phyloP scores from a whole-genome alignment of 2,329 filamentous ascomycete species.

The Xylaria sp. region DNA sequence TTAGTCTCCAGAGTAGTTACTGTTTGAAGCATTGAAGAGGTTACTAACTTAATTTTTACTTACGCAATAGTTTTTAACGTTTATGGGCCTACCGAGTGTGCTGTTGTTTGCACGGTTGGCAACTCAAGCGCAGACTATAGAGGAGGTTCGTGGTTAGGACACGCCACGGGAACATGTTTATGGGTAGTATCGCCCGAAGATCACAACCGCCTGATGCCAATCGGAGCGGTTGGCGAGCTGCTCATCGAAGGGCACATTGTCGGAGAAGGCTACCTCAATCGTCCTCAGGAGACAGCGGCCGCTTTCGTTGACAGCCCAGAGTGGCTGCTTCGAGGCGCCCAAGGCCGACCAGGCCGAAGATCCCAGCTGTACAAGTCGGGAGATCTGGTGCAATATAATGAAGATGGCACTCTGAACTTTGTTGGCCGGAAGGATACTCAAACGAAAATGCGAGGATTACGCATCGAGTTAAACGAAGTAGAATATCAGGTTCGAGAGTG shows the following conservation, averaged over 20 bases:
- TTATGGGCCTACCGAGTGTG: constrained; percentile 4
- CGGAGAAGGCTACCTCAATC: constrained; percentile 8
- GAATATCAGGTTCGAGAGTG: background rate
- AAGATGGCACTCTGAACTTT: background rate
- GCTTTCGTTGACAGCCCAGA: constrained; percentile 7
- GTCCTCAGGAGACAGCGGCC: background rate
- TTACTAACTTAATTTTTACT: background rate
- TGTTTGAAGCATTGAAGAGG: background rate
- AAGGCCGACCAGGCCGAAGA: background rate
- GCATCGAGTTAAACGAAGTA: constrained; percentile 8
- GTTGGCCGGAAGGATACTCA: constrained; percentile 7
- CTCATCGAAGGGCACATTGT: constrained; percentile 9
- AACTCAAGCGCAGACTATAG: background rate
- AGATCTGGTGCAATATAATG: constrained; percentile 2
- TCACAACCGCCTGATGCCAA: constrained; percentile 8
- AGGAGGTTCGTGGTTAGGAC: constrained; percentile 9
- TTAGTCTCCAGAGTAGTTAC: background rate
- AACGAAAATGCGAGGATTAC: background rate
- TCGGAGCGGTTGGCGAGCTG: constrained; percentile 11
- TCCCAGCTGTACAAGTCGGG: constrained; percentile 2
- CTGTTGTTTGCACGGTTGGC: background rate
- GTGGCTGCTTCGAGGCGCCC: constrained; percentile 4
- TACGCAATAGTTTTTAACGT: background rate
- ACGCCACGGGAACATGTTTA: background rate
- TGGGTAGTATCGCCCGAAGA: constrained; percentile 7